Conservation (phyloP, 768 basidiomycete species). For the Kwoniella sp. region DNA sequence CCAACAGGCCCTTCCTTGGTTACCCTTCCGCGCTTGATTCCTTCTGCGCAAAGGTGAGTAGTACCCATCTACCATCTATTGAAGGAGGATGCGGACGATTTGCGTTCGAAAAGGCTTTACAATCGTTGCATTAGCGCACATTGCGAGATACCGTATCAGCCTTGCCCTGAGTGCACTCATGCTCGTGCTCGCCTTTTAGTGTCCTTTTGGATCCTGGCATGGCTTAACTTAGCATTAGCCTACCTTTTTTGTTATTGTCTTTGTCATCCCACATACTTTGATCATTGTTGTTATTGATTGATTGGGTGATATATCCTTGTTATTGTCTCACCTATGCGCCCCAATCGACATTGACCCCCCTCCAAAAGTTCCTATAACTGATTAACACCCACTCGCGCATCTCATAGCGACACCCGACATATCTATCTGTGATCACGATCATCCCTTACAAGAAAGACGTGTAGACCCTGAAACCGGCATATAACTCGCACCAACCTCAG, state of each 20-base stretch:
- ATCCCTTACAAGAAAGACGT: background rate
- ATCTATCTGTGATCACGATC: background rate
- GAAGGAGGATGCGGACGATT: no score
- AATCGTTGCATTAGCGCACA: no score
- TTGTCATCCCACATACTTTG: background rate
- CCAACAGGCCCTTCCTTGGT: no score
- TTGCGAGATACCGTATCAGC: no score
- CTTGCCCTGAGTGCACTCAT: background rate
- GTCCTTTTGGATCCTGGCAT: background rate
- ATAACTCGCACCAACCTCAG: background rate
- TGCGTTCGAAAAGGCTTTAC: no score
- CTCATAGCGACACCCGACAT: background rate
- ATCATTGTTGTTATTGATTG: background rate
- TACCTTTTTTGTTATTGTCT: background rate
- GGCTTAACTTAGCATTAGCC: background rate
- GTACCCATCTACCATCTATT: no score
- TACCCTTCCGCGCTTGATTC: no score
- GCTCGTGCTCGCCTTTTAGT: background rate
- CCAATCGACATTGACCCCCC: background rate
- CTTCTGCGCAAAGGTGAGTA: no score
- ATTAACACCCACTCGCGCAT: background rate
- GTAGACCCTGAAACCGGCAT: conserved; percentile 1
- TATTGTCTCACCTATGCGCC: background rate
- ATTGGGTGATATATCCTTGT: no score
- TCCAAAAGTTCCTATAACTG: no score